phyloP scores from a whole-genome alignment of 371 early-diverging fungal species.

The Mortierella sp. region DNA sequence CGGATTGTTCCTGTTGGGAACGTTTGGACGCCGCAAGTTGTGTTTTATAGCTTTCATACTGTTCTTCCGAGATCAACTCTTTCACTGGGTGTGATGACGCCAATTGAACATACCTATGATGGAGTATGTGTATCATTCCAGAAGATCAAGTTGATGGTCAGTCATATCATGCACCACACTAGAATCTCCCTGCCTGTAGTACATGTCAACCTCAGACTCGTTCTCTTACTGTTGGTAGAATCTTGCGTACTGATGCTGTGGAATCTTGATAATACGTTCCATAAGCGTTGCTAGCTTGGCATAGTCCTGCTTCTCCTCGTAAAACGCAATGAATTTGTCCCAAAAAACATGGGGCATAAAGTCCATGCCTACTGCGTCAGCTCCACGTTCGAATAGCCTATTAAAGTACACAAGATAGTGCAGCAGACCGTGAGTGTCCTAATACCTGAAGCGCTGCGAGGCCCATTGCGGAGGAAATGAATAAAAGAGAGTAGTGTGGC shows the following conservation, averaged over 20 bases:
- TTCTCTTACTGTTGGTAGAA: conserved; percentile 72
- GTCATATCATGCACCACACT: no score
- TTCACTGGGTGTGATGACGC: conserved; percentile 58
- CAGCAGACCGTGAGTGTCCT: no score
- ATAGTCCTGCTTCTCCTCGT: conserved; percentile 59
- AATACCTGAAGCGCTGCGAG: neutral
- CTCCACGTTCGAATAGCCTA: conserved; percentile 67
- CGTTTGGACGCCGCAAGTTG: conserved; percentile 23
- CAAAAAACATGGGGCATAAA: conserved; percentile 77
- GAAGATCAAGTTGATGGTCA: neutral
- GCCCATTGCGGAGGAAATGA: neutral
- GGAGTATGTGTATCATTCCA: no score
- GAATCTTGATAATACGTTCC: conserved; percentile 71
- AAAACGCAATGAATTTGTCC: conserved; percentile 78
- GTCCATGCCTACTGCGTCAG: conserved; percentile 68
- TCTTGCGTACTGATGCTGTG: conserved; percentile 77
- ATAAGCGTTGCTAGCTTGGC: conserved; percentile 60
- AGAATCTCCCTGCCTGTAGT: no score
- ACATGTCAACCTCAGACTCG: no score
- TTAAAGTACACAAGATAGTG: neutral
- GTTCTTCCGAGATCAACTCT: conserved; percentile 60
- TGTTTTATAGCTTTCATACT: conserved; percentile 55
- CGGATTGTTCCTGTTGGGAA: neutral
- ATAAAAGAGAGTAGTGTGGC: conserved; percentile 1
- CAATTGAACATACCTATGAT: conserved; percentile 64